Base-by-base conservation (phyloP, 148 eudicot species). In the Silene conica region DNA sequence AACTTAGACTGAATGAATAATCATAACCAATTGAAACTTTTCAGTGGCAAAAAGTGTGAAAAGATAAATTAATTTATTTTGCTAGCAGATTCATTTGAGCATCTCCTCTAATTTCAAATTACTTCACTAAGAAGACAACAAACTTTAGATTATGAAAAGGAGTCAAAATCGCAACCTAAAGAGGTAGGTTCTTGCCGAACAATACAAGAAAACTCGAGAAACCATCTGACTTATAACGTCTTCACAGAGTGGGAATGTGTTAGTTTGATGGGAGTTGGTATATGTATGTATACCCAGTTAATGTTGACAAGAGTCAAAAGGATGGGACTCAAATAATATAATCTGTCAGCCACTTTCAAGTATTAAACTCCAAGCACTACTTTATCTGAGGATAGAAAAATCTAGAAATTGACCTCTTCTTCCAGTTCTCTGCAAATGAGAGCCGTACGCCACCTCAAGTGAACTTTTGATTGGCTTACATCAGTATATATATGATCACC, bases 401-500 rank as follows among this genome's bases (percentile, higher is more conserved):
- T 46, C 38, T 8, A 74, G 60, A 62, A 46, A 48, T 66, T 69
- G 77, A 94, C 98, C 98, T 94, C 98, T 61, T 86, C 89, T 86
- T 94, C 98, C 77, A 94, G 81, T 80, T 94, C 98, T 76, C 97
- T 89, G 77, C 96, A 94, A 73, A 94, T 89, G 74, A 94, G 81
- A 66, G 98, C 97, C 43, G 98, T 94, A 79, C 98, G 88, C 98
- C 98, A 94, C 52, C 98, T 83, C 45, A 94, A 84, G 80, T 94
- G 98, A 63, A 94, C 89, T 86, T 94, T 94, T 38, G 97, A 94
- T 80, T 85, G 90, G 88, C 98, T 94, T 70, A 94, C 98, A 82
- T 94, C 98, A 65, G 98, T 94, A 66, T 94, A 94, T 81, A 94
- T 94, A 82, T 94, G 98, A 84, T 94, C 98, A 60, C 98, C 97